Conservation (phyloP, 495 filamentous ascomycete genomes). For the Tuber indicum region DNA sequence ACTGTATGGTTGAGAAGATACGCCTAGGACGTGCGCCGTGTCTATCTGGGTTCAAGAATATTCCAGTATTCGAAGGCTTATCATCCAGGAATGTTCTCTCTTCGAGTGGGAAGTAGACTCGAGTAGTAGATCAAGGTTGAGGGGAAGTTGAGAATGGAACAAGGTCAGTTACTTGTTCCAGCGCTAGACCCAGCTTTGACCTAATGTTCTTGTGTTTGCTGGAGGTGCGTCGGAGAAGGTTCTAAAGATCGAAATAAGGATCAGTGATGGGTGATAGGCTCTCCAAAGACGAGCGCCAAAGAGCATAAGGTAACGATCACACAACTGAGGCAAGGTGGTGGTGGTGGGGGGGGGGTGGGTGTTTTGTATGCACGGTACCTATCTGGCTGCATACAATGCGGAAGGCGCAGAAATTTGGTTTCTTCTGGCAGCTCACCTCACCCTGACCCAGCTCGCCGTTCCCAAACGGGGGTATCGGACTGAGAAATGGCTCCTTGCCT, state of each 20-base stretch:
- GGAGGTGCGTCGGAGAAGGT: neutral
- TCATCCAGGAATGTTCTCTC: neutral
- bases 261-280: neutral
- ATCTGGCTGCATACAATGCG: neutral
- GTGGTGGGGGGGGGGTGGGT: neutral
- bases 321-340: constrained; percentile 3
- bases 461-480: constrained; percentile 25
- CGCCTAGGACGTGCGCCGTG: neutral
- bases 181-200: neutral
- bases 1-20: neutral
- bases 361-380: neutral
- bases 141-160: neutral
- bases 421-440: constrained; percentile 2
- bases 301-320: neutral
- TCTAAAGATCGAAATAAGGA: neutral
- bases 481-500: constrained; percentile 22
- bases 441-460: constrained; percentile 10
- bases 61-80: neutral
- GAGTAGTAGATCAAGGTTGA: neutral
- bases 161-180: neutral
- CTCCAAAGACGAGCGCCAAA: neutral
- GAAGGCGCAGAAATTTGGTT: neutral
- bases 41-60: neutral
- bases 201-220: neutral
- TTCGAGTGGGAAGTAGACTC: neutral